phyloP scores from a whole-genome alignment of 306 rosid species.

The Prunus padus region DNA sequence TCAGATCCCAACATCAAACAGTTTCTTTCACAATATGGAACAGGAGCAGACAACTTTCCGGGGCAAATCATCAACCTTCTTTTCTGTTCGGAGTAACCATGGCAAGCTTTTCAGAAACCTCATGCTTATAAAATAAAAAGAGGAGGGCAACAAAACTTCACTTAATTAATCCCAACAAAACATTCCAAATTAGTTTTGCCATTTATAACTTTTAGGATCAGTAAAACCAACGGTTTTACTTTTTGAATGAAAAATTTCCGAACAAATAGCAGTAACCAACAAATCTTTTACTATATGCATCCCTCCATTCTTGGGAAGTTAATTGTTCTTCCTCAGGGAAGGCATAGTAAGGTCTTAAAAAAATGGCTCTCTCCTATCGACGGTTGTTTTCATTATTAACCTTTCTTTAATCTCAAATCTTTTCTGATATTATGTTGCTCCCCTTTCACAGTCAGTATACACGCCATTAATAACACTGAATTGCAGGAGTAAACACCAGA shows the following conservation, averaged over 20 bases:
- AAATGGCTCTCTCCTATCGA: not conserved
- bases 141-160: not conserved
- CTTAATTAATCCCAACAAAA: not conserved
- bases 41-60: slow-evolving; percentile 86
- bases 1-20: slow-evolving; percentile 5
- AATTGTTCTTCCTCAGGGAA: not conserved
- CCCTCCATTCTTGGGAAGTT: not conserved
- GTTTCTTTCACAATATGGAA: slow-evolving; percentile 70
- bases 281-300: not conserved
- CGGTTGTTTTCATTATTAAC: not conserved
- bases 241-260: not conserved
- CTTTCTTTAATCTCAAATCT: not conserved
- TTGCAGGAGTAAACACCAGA: not conserved
- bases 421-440: not conserved
- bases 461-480: not conserved
- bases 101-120: slow-evolving; percentile 17
- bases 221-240: not conserved
- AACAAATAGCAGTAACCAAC: not conserved
- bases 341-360: not conserved
- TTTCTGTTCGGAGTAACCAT: slow-evolving; percentile 51
- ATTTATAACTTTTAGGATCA: not conserved
- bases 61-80: slow-evolving; percentile 81
- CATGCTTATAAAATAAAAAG: slow-evolving; percentile 2
- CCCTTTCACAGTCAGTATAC: not conserved
- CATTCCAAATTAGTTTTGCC: not conserved